Evolutionary conservation across 371 early-diverging fungal species (phyloP).

Genomic region (Sporodiniella umbellata): DNA sequence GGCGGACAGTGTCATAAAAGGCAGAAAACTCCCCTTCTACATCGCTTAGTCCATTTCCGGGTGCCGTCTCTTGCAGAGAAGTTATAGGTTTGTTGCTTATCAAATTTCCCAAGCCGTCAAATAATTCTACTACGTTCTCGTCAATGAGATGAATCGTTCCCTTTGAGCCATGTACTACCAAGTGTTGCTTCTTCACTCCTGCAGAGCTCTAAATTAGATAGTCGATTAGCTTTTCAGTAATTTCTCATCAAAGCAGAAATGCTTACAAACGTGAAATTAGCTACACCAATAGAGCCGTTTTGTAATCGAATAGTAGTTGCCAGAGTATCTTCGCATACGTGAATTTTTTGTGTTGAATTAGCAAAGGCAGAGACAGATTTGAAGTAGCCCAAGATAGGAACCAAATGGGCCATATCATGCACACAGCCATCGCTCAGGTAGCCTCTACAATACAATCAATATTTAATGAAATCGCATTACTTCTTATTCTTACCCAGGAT

Average conservation of each 20-base stretch:
- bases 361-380: conserved; percentile 39
- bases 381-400: conserved; percentile 40
- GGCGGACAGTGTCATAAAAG: conserved; percentile 30
- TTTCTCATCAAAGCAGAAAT: no score
- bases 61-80: conserved; percentile 13
- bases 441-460: conserved; percentile 22
- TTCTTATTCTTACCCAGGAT: conserved; percentile 40
- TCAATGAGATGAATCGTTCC: conserved; percentile 36
- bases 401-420: conserved; percentile 47
- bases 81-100: conserved; percentile 11
- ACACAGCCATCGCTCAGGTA: conserved; percentile 53
- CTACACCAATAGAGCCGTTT: conserved; percentile 38
- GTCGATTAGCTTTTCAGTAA: no score
- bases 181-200: conserved; percentile 25
- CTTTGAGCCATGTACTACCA: conserved; percentile 42
- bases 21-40: conserved; percentile 45
- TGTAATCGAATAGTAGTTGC: conserved; percentile 31
- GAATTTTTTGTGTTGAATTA: conserved; percentile 33
- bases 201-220: conserved; percentile 40
- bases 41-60: conserved; percentile 31
- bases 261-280: conserved; percentile 51
- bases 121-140: conserved; percentile 23
- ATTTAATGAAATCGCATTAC: no score
- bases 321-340: conserved; percentile 40
- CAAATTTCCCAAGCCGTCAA: conserved; percentile 24